Evolutionary conservation across 2,329 filamentous ascomycete species (phyloP).

Genomic region (Ceratocystis papillata): DNA sequence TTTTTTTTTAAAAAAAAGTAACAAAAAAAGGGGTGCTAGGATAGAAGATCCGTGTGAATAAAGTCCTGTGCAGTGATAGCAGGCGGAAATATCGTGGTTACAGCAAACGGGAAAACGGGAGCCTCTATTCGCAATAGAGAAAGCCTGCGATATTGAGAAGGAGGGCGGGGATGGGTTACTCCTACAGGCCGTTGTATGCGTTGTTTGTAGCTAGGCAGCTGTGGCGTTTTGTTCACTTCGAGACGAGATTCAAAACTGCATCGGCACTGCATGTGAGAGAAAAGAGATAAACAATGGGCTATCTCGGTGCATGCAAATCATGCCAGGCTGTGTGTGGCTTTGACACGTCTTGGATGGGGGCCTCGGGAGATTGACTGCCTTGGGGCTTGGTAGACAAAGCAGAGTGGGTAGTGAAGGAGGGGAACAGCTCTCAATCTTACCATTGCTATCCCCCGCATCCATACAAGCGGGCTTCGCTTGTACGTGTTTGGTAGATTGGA

Average conservation of each 20-base stretch:
- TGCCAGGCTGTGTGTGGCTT: background rate
- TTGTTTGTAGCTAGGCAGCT: constrained; percentile 3
- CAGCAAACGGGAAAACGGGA: background rate
- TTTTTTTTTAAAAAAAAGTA: too few species aligned
- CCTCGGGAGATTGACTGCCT: background rate
- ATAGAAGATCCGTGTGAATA: background rate
- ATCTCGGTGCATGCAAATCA: constrained; percentile 3
- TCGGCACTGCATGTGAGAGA: background rate
- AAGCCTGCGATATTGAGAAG: background rate
- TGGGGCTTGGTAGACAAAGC: background rate
- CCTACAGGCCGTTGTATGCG: constrained; percentile 1
- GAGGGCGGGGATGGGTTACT: background rate
- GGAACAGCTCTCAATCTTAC: too few species aligned
- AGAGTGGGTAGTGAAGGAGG: too few species aligned
- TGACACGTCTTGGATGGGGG: background rate
- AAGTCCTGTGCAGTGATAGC: background rate
- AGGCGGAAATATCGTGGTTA: background rate
- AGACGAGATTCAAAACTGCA: constrained; percentile 11
- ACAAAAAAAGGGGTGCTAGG: too few species aligned
- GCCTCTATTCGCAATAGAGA: background rate
- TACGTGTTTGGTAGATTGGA: background rate
- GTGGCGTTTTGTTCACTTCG: constrained; percentile 9
- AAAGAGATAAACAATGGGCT: background rate
- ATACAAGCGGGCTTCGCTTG: too few species aligned
- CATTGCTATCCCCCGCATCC: too few species aligned